These are phyloP conservation scores for Penicillium sp. DNA, from an alignment of 2,329 filamentous ascomycete species.

Conservation along the genomic window DNA sequence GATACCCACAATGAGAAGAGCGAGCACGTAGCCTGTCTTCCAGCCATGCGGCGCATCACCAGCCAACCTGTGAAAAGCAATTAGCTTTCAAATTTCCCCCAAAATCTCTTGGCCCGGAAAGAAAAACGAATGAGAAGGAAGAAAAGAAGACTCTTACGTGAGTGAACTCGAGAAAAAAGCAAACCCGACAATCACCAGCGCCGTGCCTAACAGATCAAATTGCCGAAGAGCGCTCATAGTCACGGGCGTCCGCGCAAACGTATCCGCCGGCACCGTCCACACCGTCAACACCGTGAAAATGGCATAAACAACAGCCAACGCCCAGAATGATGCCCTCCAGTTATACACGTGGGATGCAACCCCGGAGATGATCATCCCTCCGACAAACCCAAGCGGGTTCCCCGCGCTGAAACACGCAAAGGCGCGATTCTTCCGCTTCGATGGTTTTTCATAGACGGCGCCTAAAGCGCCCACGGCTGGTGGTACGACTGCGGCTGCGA, in stretches of 20 bases:
- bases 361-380: slow-evolving; percentile 56
- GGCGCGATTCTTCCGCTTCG: slow-evolving; percentile 57
- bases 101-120: too few species aligned
- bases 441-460: slow-evolving; percentile 56
- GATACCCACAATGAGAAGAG: slow-evolving; percentile 55
- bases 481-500: slow-evolving; percentile 57
- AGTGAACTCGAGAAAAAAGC: slow-evolving; percentile 59
- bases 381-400: slow-evolving; percentile 53
- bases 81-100: too few species aligned
- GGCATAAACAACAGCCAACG: slow-evolving; percentile 59
- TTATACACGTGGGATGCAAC: slow-evolving; percentile 55
- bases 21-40: slow-evolving; percentile 57
- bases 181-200: slow-evolving; percentile 58
- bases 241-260: slow-evolving; percentile 39
- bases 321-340: slow-evolving; percentile 59
- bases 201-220: slow-evolving; percentile 57
- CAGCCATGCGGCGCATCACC: slow-evolving; percentile 57
- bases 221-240: slow-evolving; percentile 47
- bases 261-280: slow-evolving; percentile 57
- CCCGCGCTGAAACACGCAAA: slow-evolving; percentile 59
- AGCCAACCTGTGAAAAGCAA: slow-evolving; percentile 32
- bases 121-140: neutral
- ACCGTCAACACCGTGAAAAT: slow-evolving; percentile 52
- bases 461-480: slow-evolving; percentile 61
- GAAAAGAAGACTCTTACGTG: slow-evolving; percentile 39